Percentiles rank a stretch among this genome's conserved stretches.
These are phyloP conservation scores for Epichloe amarillans DNA, from an alignment of 2,329 filamentous ascomycete species.

Conservation along the genomic window DNA sequence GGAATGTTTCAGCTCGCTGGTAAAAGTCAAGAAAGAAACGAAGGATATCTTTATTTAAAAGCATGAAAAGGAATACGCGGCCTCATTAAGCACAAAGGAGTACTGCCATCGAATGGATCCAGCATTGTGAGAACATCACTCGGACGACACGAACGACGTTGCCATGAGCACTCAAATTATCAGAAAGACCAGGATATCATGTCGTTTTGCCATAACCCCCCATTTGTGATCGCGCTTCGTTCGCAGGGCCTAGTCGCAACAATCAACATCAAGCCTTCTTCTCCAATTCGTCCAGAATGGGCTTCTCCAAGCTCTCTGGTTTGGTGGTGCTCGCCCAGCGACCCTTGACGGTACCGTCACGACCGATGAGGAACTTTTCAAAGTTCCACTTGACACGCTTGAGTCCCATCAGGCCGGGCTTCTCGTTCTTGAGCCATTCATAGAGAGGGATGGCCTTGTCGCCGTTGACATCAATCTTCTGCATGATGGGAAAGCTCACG, in stretches of 20 bases:
- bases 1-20: too few species aligned
- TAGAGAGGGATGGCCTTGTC: slow-evolving; percentile 53
- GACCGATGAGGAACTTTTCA: slow-evolving; percentile 88
- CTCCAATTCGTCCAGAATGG: slow-evolving; percentile 62
- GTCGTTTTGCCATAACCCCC: too few species aligned
- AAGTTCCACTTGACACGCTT: slow-evolving; percentile 99
- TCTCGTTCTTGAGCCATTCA: slow-evolving; percentile 57
- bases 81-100: too few species aligned
- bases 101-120: too few species aligned
- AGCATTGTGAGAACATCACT: too few species aligned
- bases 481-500: slow-evolving; percentile 79
- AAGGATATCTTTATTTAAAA: too few species aligned
- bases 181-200: background rate
- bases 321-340: slow-evolving; percentile 83
- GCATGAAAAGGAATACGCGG: too few species aligned
- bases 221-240: too few species aligned
- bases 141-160: too few species aligned
- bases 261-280: slow-evolving; percentile 22
- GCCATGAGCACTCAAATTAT: too few species aligned
- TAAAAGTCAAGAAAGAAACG: too few species aligned
- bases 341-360: slow-evolving; percentile 72
- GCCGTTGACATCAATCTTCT: slow-evolving; percentile 92
- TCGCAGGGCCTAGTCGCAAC: too few species aligned
- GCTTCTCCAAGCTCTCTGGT: slow-evolving; percentile 65
- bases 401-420: slow-evolving; percentile 74